These are phyloP conservation scores for Trichoderma parareesei DNA, from an alignment of 495 filamentous ascomycete genomes.

Conservation along the genomic window DNA sequence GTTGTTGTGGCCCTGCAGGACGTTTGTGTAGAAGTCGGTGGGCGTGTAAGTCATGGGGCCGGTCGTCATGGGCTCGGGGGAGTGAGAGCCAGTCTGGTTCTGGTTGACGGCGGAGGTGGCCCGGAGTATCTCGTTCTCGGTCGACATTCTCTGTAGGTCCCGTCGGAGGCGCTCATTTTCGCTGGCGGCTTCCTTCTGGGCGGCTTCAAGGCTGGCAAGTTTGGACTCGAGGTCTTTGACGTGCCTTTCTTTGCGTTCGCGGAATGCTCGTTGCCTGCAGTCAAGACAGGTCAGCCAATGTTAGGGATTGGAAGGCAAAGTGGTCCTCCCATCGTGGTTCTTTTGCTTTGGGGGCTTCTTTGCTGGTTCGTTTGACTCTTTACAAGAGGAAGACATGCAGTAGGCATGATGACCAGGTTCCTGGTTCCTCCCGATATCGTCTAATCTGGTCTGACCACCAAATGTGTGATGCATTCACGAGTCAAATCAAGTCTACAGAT, in stretches of 20 bases:
- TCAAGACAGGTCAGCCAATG: not conserved
- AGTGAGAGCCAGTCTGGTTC: conserved; percentile 16
- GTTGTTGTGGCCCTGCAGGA: conserved; percentile 47
- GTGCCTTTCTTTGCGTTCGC: conserved; percentile 91
- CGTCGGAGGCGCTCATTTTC: conserved; percentile 79
- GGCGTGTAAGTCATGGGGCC: conserved; percentile 71
- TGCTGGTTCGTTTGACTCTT: not conserved
- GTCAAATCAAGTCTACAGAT: too few relatives aligned
- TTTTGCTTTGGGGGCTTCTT: not conserved
- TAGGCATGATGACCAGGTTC: too few relatives aligned
- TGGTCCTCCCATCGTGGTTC: not conserved
- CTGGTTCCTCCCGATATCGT: too few relatives aligned
- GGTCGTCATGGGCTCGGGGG: conserved; percentile 34
- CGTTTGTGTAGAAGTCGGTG: conserved; percentile 57
- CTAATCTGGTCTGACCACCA: too few relatives aligned
- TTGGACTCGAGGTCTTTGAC: conserved; percentile 88
- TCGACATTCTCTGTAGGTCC: conserved; percentile 67
- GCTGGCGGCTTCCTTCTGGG: conserved; percentile 30
- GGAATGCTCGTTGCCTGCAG: conserved; percentile 84
- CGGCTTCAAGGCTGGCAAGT: conserved; percentile 61
- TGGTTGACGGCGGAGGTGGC: conserved; percentile 46
- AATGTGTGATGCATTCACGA: too few relatives aligned
- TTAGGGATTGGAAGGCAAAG: not conserved
- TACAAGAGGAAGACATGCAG: too few relatives aligned
- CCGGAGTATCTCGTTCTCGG: conserved; percentile 92